phyloP scores from a whole-genome alignment of 352 stramenopile genomes.

The Hyphochytrium catenoides region DNA sequence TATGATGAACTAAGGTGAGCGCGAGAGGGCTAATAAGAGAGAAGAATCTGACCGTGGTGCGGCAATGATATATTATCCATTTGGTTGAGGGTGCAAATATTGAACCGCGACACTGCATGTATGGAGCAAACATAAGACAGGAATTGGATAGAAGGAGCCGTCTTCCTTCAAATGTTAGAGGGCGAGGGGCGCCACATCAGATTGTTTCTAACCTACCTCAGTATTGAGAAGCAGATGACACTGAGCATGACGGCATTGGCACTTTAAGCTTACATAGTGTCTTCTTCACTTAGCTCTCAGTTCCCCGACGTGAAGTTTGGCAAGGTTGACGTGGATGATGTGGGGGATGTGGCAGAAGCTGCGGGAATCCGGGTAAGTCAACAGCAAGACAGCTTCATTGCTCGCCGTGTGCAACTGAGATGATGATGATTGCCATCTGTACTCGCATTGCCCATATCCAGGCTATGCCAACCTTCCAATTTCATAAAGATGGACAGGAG shows the following conservation, averaged over 20 bases:
- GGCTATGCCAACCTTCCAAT: too few species aligned
- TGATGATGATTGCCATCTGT: too few species aligned
- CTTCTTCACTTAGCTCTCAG: not conserved
- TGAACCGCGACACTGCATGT: too few species aligned
- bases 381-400: too few species aligned
- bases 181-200: too few species aligned
- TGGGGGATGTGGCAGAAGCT: slow-evolving; percentile 44
- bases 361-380: slow-evolving; percentile 43
- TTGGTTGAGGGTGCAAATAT: too few species aligned
- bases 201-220: not conserved
- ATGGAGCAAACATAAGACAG: too few species aligned
- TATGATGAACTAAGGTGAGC: slow-evolving; percentile 52
- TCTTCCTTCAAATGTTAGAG: too few species aligned
- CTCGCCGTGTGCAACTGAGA: too few species aligned
- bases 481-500: too few species aligned
- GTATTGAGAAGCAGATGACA: not conserved
- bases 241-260: not conserved
- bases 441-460: too few species aligned
- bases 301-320: slow-evolving; percentile 5
- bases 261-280: not conserved
- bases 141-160: too few species aligned
- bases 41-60: not conserved
- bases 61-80: slow-evolving; percentile 3
- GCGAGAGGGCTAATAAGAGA: not conserved
- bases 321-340: slow-evolving; percentile 56